Base-by-base conservation (phyloP, 148 eudicot genomes). In the Persicaria maculosa region DNA sequence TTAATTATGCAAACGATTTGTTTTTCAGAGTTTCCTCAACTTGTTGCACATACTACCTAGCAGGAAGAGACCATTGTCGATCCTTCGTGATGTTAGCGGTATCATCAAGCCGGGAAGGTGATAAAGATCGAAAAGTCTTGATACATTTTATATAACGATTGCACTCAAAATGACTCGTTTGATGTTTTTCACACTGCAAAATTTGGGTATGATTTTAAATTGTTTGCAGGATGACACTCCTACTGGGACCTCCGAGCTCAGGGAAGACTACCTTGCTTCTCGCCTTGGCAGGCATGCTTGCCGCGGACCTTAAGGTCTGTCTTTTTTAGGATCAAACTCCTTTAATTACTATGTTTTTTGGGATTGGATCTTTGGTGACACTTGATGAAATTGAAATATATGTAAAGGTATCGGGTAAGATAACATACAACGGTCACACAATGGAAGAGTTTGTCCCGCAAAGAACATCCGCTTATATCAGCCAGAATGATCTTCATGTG, bases 261-360 rank as follows among this genome's bases (percentile, higher is more conserved):
- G 75, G 75, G 50, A 73, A 73, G 75, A 73, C 75, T 9, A 73
- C 75, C 6, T 20, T 73, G 19, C 64, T 73, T n/a, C 67, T 73
- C 14, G 75, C 75, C 19, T 55, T 73, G 67, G 75, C 75, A 54
- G 75, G 65, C 7, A 73, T 43, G 57, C 67, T 73, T 36, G 67
- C 55, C 15, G 40, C 17, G 58, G 67, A 73, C 15, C 75, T 73
- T 53, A 73, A 73, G 75, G 75, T 73, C 11, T 31, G 50, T 36
- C 22, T 15, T 5, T 40, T 0, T 44, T 3, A 31, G 40, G 47
- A 54, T 25, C 9, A 54, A 73, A 54, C 1, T 7, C 40, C 7
- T 4, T 20, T 44, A 2, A n/a, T n/a, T n/a, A 4, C 50, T 2
- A 4, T 36, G 36, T 55, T 6, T 48, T 47, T 19, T 11, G 2